A percentile compares a stretch with the other conserved stretches of the same genome.
phyloP scores from a whole-genome alignment of 805 yeast genomes.

The Yarrowia yakushimensis region DNA sequence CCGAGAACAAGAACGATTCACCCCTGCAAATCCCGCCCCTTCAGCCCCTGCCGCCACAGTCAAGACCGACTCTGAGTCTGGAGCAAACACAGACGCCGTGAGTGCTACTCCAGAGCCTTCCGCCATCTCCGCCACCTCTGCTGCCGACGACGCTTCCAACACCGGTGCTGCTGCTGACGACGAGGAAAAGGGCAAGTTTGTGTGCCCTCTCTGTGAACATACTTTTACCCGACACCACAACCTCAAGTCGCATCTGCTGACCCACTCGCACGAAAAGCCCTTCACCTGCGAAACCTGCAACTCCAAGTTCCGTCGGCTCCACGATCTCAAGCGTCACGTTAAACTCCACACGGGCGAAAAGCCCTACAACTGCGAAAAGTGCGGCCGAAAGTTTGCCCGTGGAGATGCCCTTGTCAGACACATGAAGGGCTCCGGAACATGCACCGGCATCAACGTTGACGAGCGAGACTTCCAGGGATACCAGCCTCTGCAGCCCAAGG shows the following conservation, averaged over 20 bases:
- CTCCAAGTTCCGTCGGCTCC: constrained; percentile 63
- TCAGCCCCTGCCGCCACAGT: neutral
- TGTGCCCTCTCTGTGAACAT: constrained; percentile 59
- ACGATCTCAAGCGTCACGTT: constrained; percentile 72
- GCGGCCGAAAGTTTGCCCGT: constrained; percentile 66
- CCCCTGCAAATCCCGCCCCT: neutral
- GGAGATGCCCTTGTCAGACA: constrained; percentile 75
- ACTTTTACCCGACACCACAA: constrained; percentile 70
- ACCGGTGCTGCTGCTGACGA: neutral
- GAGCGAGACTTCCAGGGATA: constrained; percentile 23
- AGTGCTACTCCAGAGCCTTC: neutral
- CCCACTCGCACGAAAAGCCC: constrained; percentile 63
- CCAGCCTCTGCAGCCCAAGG: constrained; percentile 12
- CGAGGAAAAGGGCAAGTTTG: constrained; percentile 35
- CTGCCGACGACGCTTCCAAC: neutral
- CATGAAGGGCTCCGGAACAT: constrained; percentile 45
- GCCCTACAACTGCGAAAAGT: constrained; percentile 58
- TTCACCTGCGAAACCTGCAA: constrained; percentile 60
- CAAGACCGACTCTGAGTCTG: neutral
- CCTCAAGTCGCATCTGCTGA: constrained; percentile 65
- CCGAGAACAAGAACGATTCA: neutral
- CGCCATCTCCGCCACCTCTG: neutral
- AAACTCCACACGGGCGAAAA: constrained; percentile 74
- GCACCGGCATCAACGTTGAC: constrained; percentile 27
- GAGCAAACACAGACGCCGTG: neutral